Base-by-base conservation (phyloP, 495 filamentous ascomycete species). In the Glonium stellatum region DNA sequence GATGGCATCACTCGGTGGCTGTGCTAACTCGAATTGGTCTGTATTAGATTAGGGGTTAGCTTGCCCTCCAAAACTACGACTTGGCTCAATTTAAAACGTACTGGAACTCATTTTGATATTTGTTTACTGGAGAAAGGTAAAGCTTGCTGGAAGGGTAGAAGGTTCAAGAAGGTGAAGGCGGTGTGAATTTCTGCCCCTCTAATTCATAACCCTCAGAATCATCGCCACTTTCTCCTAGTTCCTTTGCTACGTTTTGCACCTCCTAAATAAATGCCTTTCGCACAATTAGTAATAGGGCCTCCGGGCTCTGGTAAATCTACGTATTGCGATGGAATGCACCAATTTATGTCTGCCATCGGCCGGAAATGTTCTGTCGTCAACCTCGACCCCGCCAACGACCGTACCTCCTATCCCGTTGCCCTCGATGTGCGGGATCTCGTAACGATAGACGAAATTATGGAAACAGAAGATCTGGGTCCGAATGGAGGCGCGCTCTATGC, bases 261-360 rank as follows among this genome's bases (percentile, higher is more conserved):
- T 31, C 27, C 6, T 31, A 2, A 6, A 59, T 12, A 41, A 18
- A 85, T 85, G 82, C 82, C 82, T 6, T 84, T 83, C 61, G 78
- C 82, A 50, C 87, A 93, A 75, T 82, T 98, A 23, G 86, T 97
- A 12, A 86, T 96, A 58, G 93, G 93, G 12, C 90, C 92, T 25
- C 92, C 93, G 8, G 93, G 93, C 61, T 83, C 92, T 23, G 93
- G 93, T 18, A 98, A 98, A 75, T 96, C 91, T 48, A 98, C 93
- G 5, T 96, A 95, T 73, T 96, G 91, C 79, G 87, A 96, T 82
- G 93, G 93, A 64, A 96, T 98, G 89, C 89, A 96, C 66, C 93
- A 98, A 76, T 97, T 97, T 79, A 86, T 97, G 78, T 83, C 83
- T 57, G 92, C 93, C 52, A 95, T 98, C 69, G 89, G 89, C 42